Evolutionary conservation across 371 early-diverging fungal genomes (phyloP).

Genomic region (Haplosporangium sp.): DNA sequence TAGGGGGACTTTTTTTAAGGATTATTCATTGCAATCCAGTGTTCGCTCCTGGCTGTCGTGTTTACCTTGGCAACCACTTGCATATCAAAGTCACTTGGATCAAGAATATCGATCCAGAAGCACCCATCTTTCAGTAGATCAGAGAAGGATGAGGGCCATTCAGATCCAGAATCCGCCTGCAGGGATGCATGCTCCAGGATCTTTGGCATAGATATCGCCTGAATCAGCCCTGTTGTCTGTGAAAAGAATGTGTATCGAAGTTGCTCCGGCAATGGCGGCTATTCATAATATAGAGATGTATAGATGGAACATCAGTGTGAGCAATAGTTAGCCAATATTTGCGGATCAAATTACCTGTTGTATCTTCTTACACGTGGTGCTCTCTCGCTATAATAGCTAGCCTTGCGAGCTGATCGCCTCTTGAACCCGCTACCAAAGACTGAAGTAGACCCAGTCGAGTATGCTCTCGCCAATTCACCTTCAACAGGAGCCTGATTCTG

Average conservation of each 20-base stretch:
- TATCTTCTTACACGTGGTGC: constrained; percentile 31
- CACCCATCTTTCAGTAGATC: constrained; percentile 62
- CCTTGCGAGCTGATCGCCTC: constrained; percentile 34
- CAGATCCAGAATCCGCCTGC: constrained; percentile 3
- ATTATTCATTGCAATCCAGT: too few species aligned
- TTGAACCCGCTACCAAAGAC: constrained; percentile 11
- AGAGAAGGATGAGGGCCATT: constrained; percentile 35
- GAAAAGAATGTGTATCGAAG: constrained; percentile 44
- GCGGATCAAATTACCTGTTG: too few species aligned
- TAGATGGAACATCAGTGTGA: neutral
- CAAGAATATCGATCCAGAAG: constrained; percentile 89
- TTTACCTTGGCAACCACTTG: constrained; percentile 61
- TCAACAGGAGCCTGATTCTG: neutral
- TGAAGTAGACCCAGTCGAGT: constrained; percentile 29
- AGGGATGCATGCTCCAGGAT: constrained; percentile 21
- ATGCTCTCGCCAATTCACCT: constrained; percentile 7
- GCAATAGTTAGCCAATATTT: too few species aligned
- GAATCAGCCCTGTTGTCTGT: constrained; percentile 29
- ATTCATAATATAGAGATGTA: neutral
- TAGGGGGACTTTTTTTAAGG: too few species aligned
- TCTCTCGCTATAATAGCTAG: constrained; percentile 43
- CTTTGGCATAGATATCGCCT: constrained; percentile 30
- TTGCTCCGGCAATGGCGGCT: constrained; percentile 37
- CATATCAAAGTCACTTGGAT: constrained; percentile 84
- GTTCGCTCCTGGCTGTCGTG: too few species aligned